Conservation (phyloP, 2,329 filamentous ascomycete genomes). For the Beauveria varroae region DNA sequence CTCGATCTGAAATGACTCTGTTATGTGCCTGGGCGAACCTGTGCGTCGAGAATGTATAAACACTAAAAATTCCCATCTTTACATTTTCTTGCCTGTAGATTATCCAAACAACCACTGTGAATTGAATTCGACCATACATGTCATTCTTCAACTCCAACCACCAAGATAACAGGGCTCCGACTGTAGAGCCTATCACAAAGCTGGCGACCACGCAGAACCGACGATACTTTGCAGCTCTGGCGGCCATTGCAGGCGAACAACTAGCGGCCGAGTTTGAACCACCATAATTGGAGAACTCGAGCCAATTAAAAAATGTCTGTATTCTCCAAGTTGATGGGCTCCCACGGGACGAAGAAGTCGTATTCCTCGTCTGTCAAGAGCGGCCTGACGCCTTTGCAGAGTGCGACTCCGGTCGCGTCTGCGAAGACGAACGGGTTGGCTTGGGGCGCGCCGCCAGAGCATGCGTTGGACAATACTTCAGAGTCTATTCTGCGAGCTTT, state of each 20-base stretch:
- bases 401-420: neutral
- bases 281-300: constrained; percentile 2
- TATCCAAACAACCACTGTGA: neutral
- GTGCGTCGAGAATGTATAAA: neutral
- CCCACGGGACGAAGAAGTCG: neutral
- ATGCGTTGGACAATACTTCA: constrained; percentile 2
- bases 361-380: neutral
- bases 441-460: constrained; percentile 7
- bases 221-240: constrained; percentile 12
- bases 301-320: neutral
- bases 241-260: constrained; percentile 7
- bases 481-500: constrained; percentile 17
- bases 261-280: constrained; percentile 11
- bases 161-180: constrained; percentile 4
- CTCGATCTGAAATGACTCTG: too few species aligned
- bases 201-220: constrained; percentile 8
- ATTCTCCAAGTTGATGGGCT: neutral
- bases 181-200: constrained; percentile 9
- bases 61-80: neutral
- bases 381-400: neutral
- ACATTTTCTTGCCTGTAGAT: neutral
- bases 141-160: neutral
- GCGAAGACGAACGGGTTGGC: neutral
- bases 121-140: neutral
- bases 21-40: too few species aligned